These are phyloP conservation scores for Colletotrichum chrysophilum DNA, from an alignment of 2,329 filamentous ascomycete genomes.

Conservation along the genomic window DNA sequence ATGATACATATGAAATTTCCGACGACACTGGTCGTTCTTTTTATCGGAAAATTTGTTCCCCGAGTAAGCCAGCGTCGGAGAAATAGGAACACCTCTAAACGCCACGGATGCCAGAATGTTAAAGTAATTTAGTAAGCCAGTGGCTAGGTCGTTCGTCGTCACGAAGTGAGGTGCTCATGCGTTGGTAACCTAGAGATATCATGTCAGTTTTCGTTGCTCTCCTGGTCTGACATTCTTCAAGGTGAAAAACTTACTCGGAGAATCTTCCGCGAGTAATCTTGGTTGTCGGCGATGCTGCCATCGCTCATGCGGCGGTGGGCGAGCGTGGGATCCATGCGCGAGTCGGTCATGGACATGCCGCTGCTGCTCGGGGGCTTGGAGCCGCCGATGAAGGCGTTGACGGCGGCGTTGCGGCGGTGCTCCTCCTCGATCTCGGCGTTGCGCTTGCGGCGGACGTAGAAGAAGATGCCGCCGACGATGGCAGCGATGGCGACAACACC, in stretches of 20 bases:
- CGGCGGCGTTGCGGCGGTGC: conserved; percentile 79
- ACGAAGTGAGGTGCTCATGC: conserved; percentile 48
- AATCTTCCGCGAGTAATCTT: conserved; percentile 96
- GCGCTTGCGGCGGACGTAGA: conserved; percentile 77
- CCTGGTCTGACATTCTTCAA: accelerated
- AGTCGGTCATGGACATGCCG: conserved; percentile 76
- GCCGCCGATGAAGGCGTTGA: conserved; percentile 75
- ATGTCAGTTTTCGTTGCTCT: not conserved
- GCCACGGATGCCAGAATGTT: conserved; percentile 47
- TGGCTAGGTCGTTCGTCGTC: conserved; percentile 40
- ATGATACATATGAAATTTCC: conserved; percentile 24
- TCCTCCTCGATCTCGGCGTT: conserved; percentile 84
- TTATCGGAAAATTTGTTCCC: conserved; percentile 5
- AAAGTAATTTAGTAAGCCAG: conserved; percentile 32
- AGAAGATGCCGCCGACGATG: conserved; percentile 71
- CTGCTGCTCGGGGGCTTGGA: conserved; percentile 69
- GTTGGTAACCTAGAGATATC: conserved; percentile 56
- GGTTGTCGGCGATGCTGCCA: conserved; percentile 95
- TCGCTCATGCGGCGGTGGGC: conserved; percentile 86
- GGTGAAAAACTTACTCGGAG: conserved; percentile 73
- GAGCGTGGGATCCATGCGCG: conserved; percentile 86
- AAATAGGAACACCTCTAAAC: conserved; percentile 31
- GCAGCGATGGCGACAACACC: conserved; percentile 75
- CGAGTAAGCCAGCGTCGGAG: conserved; percentile 16
- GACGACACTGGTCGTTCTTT: conserved; percentile 18